phyloP scores from a whole-genome alignment of 352 stramenopile genomes.

The Phytophthora hybrid region DNA sequence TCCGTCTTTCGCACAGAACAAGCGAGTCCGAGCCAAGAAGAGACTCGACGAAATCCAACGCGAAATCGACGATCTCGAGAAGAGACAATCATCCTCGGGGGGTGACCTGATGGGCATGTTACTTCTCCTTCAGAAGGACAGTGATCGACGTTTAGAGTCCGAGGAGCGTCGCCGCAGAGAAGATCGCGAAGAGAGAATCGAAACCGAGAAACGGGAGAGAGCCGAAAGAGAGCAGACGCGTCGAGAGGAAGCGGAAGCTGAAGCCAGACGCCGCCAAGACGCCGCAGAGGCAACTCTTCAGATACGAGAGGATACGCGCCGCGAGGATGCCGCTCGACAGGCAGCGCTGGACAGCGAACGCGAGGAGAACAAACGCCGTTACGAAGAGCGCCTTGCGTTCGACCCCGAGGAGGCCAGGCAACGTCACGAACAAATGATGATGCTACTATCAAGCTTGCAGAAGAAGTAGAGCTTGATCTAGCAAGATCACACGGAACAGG shows the following conservation, averaged over 20 bases:
- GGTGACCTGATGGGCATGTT: constrained; percentile 6
- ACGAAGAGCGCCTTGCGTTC: not conserved
- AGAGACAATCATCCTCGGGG: not conserved
- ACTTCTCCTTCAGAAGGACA: constrained; percentile 9
- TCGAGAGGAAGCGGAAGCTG: not conserved
- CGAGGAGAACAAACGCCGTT: constrained; percentile 7
- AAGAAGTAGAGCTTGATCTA: not conserved
- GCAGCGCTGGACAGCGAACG: not conserved
- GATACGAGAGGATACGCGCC: not conserved
- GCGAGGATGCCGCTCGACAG: not conserved
- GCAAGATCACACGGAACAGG: no score
- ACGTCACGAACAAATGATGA: constrained; percentile 19
- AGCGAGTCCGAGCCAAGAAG: no score
- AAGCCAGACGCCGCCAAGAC: not conserved
- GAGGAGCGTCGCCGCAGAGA: constrained; percentile 3
- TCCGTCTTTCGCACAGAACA: no score
- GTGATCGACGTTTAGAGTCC: not conserved
- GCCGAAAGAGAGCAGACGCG: not conserved
- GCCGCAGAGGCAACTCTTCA: not conserved
- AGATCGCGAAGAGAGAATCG: not conserved
- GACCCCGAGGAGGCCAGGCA: not conserved
- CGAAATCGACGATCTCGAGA: not conserved
- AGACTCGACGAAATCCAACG: not conserved
- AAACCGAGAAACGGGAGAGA: not conserved
- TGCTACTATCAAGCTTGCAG: not conserved